Percentiles rank a stretch among this genome's conserved stretches.
Evolutionary conservation across 2,329 filamentous ascomycete genomes (phyloP).

Genomic region (Mycogone perniciosa): DNA sequence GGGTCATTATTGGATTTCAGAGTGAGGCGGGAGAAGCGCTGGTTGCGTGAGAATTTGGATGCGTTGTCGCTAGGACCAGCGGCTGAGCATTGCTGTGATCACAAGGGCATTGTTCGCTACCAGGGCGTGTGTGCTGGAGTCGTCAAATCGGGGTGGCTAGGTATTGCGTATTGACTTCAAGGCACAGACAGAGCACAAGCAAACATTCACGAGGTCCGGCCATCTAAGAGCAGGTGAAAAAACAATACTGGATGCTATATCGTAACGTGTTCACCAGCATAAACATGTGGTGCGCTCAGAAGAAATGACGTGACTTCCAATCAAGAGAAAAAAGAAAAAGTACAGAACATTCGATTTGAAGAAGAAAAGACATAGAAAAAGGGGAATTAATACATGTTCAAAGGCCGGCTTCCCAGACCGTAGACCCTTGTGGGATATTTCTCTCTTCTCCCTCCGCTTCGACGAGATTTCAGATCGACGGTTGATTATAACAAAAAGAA

Average conservation of each 20-base stretch:
- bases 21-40: too few species aligned
- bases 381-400: conserved; percentile 46
- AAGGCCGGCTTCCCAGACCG: conserved; percentile 25
- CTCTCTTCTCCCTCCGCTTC: conserved; percentile 4
- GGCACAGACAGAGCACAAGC: neutral
- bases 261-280: too few species aligned
- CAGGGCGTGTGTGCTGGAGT: neutral
- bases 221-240: too few species aligned
- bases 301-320: neutral
- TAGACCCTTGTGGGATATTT: conserved; percentile 21
- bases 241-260: too few species aligned
- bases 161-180: neutral
- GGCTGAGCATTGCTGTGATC: too few species aligned
- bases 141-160: neutral
- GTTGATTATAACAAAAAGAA: conserved; percentile 10
- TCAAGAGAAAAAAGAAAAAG: neutral
- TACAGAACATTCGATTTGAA: conserved; percentile 12
- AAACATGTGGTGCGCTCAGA: neutral
- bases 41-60: too few species aligned
- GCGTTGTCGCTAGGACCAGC: too few species aligned
- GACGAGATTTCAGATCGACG: conserved; percentile 8
- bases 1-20: too few species aligned
- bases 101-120: too few species aligned
- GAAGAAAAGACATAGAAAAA: conserved; percentile 25
- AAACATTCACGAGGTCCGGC: neutral